These are phyloP conservation scores for Neopestalotiopsis rosae DNA, from an alignment of 2,329 filamentous ascomycete genomes.

Conservation along the genomic window DNA sequence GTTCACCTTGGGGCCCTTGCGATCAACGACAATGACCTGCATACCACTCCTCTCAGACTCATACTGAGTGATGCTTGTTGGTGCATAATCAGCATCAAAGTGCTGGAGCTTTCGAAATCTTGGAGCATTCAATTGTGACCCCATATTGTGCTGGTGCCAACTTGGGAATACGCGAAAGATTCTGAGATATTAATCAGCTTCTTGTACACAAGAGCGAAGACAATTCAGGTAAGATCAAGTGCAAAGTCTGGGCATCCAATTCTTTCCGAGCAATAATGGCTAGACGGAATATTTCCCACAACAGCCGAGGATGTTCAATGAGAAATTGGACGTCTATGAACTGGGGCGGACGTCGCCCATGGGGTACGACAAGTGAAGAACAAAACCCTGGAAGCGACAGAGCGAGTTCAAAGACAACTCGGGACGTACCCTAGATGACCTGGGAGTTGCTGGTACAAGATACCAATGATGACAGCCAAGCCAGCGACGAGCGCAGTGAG, in stretches of 20 bases:
- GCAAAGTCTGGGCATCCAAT: background rate
- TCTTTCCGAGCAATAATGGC: background rate
- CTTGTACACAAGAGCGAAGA: background rate
- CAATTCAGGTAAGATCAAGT: no score
- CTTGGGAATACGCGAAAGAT: background rate
- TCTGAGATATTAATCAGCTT: background rate
- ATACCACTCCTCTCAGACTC: constrained; percentile 93
- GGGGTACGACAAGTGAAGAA: background rate
- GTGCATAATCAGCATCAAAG: constrained; percentile 90
- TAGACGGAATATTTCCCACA: background rate
- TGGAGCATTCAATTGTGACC: constrained; percentile 47
- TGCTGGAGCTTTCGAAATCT: constrained; percentile 85
- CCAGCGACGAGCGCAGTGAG: constrained; percentile 11
- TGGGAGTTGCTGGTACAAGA: constrained; percentile 9
- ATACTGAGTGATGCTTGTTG: constrained; percentile 90
- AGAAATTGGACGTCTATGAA: background rate
- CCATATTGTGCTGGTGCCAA: constrained; percentile 52
- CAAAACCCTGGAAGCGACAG: background rate
- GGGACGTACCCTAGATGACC: constrained; percentile 16
- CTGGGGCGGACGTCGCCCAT: no score
- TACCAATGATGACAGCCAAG: constrained; percentile 14
- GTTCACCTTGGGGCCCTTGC: constrained; percentile 91
- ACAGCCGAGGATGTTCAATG: background rate
- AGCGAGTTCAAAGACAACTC: background rate
- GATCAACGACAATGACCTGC: constrained; percentile 90